A percentile compares a stretch with the other conserved stretches of the same genome.
phyloP scores from a whole-genome alignment of 768 basidiomycete genomes.

The Pulveroboletus sp. region DNA sequence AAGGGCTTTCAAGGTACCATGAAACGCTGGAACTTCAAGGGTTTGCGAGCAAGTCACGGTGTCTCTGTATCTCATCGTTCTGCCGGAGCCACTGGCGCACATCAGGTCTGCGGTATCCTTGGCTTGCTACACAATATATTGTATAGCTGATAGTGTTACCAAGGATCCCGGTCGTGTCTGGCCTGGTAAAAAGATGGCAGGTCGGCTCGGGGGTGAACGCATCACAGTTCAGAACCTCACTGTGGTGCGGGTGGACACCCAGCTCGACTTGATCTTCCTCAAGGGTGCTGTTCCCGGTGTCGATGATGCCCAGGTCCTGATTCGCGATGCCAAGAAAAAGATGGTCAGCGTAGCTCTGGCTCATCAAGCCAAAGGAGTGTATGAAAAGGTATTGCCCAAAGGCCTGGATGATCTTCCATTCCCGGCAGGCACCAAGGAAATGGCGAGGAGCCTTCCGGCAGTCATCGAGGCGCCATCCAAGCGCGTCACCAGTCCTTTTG shows the following conservation, averaged over 20 bases:
- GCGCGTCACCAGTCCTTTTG: slow-evolving; percentile 75
- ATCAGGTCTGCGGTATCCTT: slow-evolving; percentile 60
- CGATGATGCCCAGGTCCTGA: slow-evolving; percentile 80
- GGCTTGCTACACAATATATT: neutral
- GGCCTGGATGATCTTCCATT: slow-evolving; percentile 85
- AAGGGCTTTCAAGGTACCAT: slow-evolving; percentile 97
- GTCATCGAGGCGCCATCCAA: slow-evolving; percentile 70
- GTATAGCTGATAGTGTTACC: slow-evolving; percentile 3
- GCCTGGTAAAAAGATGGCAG: slow-evolving; percentile 99
- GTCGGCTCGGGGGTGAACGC: slow-evolving; percentile 81
- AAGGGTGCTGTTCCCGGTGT: slow-evolving; percentile 88
- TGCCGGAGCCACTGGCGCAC: slow-evolving; percentile 89
- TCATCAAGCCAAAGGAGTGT: slow-evolving; percentile 66
- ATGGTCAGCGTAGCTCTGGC: slow-evolving; percentile 56
- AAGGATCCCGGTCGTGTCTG: slow-evolving; percentile 95
- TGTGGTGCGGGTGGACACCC: slow-evolving; percentile 83
- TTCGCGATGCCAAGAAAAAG: slow-evolving; percentile 90
- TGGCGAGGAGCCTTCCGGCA: slow-evolving; percentile 62
- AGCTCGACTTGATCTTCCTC: slow-evolving; percentile 85
- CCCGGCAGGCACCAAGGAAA: slow-evolving; percentile 81
- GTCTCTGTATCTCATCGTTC: slow-evolving; percentile 92
- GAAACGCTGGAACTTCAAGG: slow-evolving; percentile 94
- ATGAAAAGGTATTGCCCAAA: slow-evolving; percentile 75
- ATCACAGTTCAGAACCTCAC: slow-evolving; percentile 84
- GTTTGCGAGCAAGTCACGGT: slow-evolving; percentile 92